phyloP scores from a whole-genome alignment of 352 stramenopile species.

The Saprolegnia parasitica region DNA sequence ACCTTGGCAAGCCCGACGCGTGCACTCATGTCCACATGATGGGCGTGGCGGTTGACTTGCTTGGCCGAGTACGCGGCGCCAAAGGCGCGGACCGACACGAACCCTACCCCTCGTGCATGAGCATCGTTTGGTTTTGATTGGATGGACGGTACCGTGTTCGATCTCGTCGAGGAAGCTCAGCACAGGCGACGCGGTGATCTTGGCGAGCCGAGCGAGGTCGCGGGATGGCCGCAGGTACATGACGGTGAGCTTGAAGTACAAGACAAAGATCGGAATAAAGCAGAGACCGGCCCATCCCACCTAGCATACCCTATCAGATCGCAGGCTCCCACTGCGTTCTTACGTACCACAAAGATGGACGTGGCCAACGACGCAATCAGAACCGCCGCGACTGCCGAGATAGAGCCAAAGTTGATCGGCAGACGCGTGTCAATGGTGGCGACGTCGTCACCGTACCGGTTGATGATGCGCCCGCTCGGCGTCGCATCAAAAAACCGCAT shows the following conservation, averaged over 20 bases:
- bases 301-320: background rate
- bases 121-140: conserved; percentile 18
- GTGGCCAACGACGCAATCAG: conserved; percentile 78
- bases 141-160: conserved; percentile 20
- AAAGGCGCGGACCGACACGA: conserved; percentile 38
- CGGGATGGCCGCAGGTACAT: conserved; percentile 43
- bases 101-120: conserved; percentile 34
- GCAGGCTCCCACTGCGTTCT: conserved; percentile 56
- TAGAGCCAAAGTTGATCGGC: conserved; percentile 45
- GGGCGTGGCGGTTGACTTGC: conserved; percentile 42
- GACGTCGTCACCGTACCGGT: conserved; percentile 90
- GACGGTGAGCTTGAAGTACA: conserved; percentile 55
- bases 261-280: conserved; percentile 70
- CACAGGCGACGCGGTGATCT: conserved; percentile 41
- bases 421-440: conserved; percentile 90
- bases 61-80: conserved; percentile 25
- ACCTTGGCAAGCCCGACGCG: conserved; percentile 61
- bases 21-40: conserved; percentile 59
- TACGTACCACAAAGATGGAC: conserved; percentile 70
- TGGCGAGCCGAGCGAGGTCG: conserved; percentile 40
- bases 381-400: conserved; percentile 64
- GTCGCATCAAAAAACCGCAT: conserved; percentile 94
- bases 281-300: conserved; percentile 69
- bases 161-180: conserved; percentile 34
- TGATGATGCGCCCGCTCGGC: conserved; percentile 85